phyloP scores from a whole-genome alignment of 257 asterid genomes.

The Paraleonurus japonicus region DNA sequence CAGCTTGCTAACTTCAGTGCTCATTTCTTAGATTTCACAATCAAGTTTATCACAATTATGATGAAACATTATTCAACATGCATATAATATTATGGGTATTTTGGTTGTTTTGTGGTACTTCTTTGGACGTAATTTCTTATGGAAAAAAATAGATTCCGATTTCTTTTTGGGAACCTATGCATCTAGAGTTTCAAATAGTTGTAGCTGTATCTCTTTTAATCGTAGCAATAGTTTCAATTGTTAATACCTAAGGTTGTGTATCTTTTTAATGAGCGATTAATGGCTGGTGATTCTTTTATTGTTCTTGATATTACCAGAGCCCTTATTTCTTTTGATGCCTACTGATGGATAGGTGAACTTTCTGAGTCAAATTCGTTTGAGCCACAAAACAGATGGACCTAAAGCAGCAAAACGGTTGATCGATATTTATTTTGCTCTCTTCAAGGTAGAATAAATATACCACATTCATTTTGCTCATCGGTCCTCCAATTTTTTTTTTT shows the following conservation, averaged over 20 bases:
- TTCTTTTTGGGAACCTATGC: background rate
- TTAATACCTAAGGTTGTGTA: background rate
- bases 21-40: background rate
- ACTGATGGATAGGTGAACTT: slow-evolving; percentile 67
- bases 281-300: background rate
- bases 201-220: background rate
- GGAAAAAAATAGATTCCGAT: background rate
- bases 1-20: background rate
- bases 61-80: background rate
- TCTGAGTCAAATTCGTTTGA: slow-evolving; percentile 78
- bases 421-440: slow-evolving; percentile 90
- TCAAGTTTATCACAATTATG: background rate
- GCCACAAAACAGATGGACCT: slow-evolving; percentile 92
- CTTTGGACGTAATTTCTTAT: background rate
- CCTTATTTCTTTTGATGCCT: slow-evolving; percentile 26
- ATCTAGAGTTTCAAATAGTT: background rate
- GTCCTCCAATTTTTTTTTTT: background rate
- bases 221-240: background rate
- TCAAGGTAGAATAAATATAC: slow-evolving; percentile 60
- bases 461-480: background rate
- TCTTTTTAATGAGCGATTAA: background rate
- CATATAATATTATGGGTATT: background rate
- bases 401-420: slow-evolving; percentile 88
- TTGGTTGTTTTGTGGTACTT: background rate
- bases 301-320: background rate